These are phyloP conservation scores for Fusarium luffae DNA, from an alignment of 2,329 filamentous ascomycete species.

Conservation along the genomic window DNA sequence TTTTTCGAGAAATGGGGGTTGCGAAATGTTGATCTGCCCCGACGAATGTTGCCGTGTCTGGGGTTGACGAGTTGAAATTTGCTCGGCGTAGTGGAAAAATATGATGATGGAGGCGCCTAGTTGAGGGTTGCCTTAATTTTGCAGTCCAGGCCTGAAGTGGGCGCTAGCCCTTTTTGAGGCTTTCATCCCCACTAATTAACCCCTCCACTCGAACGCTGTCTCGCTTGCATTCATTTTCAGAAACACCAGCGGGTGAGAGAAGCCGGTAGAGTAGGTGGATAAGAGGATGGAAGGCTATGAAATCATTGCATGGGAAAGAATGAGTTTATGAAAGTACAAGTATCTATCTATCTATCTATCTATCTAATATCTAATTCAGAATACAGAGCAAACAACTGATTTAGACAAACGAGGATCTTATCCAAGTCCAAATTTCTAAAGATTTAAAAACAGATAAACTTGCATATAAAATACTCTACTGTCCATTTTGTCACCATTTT, in stretches of 20 bases:
- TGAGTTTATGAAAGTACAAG: neutral
- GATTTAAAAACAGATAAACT: neutral
- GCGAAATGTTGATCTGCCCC: constrained; percentile 50
- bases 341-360: neutral
- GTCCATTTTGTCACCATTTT: constrained; percentile 12
- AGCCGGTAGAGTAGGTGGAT: neutral
- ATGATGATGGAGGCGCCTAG: constrained; percentile 50
- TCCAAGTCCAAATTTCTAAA: neutral
- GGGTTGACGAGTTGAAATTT: constrained; percentile 58
- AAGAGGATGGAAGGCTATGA: neutral
- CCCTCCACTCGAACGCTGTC: constrained; percentile 38
- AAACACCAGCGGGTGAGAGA: constrained; percentile 2
- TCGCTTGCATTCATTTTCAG: constrained; percentile 32
- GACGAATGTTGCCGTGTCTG: constrained; percentile 56
- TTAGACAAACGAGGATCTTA: neutral
- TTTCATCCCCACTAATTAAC: constrained; percentile 29
- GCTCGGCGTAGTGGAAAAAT: constrained; percentile 54
- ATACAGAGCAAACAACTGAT: neutral
- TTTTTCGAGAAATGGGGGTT: constrained; percentile 35
- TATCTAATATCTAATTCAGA: neutral
- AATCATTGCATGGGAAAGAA: neutral
- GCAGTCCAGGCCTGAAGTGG: constrained; percentile 54
- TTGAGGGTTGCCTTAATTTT: constrained; percentile 60
- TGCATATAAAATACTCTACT: neutral
- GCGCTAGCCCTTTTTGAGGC: constrained; percentile 51